These are phyloP conservation scores for Aspergillus nidulans DNA, from an alignment of 495 filamentous ascomycete genomes.

Conservation along the genomic window DNA sequence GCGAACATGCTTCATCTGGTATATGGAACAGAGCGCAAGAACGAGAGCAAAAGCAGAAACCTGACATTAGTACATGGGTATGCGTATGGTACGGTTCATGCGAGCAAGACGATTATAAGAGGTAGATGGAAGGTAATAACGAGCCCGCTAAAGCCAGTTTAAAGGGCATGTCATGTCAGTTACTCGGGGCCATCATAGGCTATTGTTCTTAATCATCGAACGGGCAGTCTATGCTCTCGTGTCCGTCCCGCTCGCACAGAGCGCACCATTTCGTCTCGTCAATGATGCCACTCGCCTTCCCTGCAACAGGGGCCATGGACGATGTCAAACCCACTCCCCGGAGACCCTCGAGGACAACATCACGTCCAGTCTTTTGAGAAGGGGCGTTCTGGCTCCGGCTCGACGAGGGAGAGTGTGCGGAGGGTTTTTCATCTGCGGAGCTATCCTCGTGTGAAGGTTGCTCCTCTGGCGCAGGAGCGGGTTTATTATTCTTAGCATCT, in stretches of 20 bases:
- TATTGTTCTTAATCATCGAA: conserved; percentile 68
- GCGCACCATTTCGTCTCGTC: conserved; percentile 94
- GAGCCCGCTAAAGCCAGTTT: conserved; percentile 8
- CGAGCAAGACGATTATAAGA: conserved; percentile 15
- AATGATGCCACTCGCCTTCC: conserved; percentile 73
- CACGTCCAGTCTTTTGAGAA: conserved; percentile 37
- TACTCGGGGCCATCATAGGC: neutral
- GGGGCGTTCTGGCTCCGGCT: conserved; percentile 18
- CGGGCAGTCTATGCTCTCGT: conserved; percentile 93
- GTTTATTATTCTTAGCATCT: conserved; percentile 27
- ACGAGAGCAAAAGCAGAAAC: neutral
- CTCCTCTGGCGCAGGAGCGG: conserved; percentile 10
- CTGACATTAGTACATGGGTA: conserved; percentile 1
- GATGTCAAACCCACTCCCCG: conserved; percentile 50
- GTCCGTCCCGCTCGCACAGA: conserved; percentile 91
- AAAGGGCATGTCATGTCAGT: conserved; percentile 16
- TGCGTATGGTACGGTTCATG: conserved; percentile 2
- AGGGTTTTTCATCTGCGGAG: conserved; percentile 17
- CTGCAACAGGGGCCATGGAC: conserved; percentile 55
- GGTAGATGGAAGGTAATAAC: conserved; percentile 13
- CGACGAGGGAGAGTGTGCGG: conserved; percentile 16
- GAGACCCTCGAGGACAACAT: conserved; percentile 60
- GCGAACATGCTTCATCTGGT: conserved; percentile 5
- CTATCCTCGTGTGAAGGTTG: conserved; percentile 8
- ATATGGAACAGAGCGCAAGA: conserved; percentile 1